Evolutionary conservation across 2,329 filamentous ascomycete genomes (phyloP).

Genomic region (Aurifilum marmelostoma): DNA sequence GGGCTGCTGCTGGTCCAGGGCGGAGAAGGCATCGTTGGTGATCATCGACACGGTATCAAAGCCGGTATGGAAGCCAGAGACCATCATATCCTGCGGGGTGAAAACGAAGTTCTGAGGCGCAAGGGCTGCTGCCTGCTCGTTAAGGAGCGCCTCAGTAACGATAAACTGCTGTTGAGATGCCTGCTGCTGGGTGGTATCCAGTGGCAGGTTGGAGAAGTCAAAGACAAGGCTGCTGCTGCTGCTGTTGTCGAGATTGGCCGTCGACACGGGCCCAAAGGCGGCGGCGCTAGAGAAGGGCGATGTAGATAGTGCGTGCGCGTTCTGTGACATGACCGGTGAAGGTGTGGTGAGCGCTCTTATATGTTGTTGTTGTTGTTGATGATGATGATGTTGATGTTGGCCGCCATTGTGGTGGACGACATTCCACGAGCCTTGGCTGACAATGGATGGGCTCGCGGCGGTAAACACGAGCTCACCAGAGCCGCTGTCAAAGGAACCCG

Average conservation of each 20-base stretch:
- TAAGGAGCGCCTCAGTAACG: constrained; percentile 16
- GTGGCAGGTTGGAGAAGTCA: constrained; percentile 13
- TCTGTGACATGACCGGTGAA: constrained; percentile 45
- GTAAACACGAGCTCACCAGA: constrained; percentile 12
- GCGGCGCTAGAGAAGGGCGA: constrained; percentile 6
- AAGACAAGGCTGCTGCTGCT: constrained; percentile 6
- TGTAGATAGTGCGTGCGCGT: constrained; percentile 29
- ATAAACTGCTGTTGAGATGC: constrained; percentile 14
- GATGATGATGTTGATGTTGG: constrained; percentile 30
- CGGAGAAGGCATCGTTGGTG: constrained; percentile 5
- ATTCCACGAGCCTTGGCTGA: constrained; percentile 55
- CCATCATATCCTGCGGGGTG: constrained; percentile 11
- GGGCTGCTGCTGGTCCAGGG: constrained; percentile 34
- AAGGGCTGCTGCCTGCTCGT: constrained; percentile 37
- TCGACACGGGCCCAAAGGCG: constrained; percentile 8
- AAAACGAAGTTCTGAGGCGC: constrained; percentile 50
- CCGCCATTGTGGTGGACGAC: constrained; percentile 46
- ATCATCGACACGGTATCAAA: constrained; percentile 19
- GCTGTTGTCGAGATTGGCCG: neutral
- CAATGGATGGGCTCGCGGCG: constrained; percentile 53
- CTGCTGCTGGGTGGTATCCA: constrained; percentile 17
- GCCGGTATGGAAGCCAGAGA: constrained; percentile 39
- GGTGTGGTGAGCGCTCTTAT: constrained; percentile 26
- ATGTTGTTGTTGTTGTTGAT: constrained; percentile 28
- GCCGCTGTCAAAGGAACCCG: constrained; percentile 26